A percentile compares a stretch with the other conserved stretches of the same genome.
phyloP scores from a whole-genome alignment of 2,329 filamentous ascomycete genomes.

The Samsoniella hepiali region DNA sequence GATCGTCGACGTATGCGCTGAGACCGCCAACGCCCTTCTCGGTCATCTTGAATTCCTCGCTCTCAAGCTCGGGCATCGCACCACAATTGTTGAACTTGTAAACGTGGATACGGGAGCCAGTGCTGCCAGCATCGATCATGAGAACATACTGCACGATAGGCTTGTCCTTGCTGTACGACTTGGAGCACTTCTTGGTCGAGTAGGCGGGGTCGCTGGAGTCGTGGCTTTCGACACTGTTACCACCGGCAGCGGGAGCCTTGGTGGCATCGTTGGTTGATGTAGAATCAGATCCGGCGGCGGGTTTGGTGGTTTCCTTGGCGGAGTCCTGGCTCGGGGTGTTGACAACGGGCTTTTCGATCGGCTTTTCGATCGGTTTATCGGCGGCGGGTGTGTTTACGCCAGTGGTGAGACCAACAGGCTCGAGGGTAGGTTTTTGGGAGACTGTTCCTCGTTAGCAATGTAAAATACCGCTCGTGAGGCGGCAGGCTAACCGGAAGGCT shows the following conservation, averaged over 20 bases:
- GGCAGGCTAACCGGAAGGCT: conserved; percentile 6
- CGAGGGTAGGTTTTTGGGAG: conserved; percentile 13
- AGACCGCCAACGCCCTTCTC: conserved; percentile 79
- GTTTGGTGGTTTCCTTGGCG: conserved; percentile 6
- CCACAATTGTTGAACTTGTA: conserved; percentile 93
- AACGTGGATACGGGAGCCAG: conserved; percentile 94
- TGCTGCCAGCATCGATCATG: conserved; percentile 98
- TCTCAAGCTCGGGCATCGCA: conserved; percentile 69
- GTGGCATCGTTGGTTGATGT: background rate
- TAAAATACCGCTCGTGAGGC: background rate
- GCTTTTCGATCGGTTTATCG: conserved; percentile 12
- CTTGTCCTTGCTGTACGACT: conserved; percentile 81
- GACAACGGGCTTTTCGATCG: conserved; percentile 7
- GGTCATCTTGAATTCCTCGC: conserved; percentile 91
- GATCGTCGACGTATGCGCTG: conserved; percentile 83
- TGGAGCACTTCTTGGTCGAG: conserved; percentile 72
- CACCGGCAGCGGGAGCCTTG: conserved; percentile 19
- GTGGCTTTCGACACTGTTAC: conserved; percentile 50
- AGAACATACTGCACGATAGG: conserved; percentile 95
- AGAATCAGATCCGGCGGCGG: conserved; percentile 10
- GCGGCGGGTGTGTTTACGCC: conserved; percentile 15
- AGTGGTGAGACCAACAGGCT: conserved; percentile 17
- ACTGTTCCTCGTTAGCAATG: conserved; percentile 1
- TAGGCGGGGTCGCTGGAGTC: conserved; percentile 53
- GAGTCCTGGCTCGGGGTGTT: background rate